Evolutionary conservation across 495 filamentous ascomycete genomes (phyloP), one percentile per base, ranked within the genome.

Genomic region (Tuber borchii): DNA sequence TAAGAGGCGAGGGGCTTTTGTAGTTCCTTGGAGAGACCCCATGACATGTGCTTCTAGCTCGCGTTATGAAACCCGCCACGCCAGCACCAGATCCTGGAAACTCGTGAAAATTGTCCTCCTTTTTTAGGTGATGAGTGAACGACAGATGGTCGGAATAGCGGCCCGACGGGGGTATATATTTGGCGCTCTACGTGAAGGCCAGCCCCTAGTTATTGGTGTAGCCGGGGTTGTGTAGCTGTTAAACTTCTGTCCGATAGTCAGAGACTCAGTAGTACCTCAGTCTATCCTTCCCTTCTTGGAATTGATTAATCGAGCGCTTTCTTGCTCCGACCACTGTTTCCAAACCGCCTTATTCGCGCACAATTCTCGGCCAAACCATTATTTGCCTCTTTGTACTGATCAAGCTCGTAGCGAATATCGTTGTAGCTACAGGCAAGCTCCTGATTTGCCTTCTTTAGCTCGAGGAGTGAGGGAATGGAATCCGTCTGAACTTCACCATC

Each of bases 371-470:
- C 69, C 7, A 83, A 73, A 34, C 73, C 71, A 31, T 48, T 74
- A 14, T 83, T 79, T 20, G 82, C 83, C 20, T 81, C 75, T 70
- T 80, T 79, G 39, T 78, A 78, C n/a, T 56, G 76, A 12, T 76
- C 76, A 39, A 73, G 44, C 39, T 76, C 73, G 43, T 76, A 69
- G 19, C 73, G 81, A 46, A 78, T 72, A 34, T 68, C 42, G 37
- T 82, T 73, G 31, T 78, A 74, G 37, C 76, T 71, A 45, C 75
- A 42, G 69, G 77, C 80, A 74, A 79, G 74, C 45, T 78, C 48
- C 37, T 78, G 45, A 82, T 75, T 71, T 39, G 37, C 37, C 37
- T 39, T 39, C 37, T 39, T 39, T 39, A 39, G 4, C 1, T 39
- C 37, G 37, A 72, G 42, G 45, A 56, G 17, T 51, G 34, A 31